phyloP scores from a whole-genome alignment of 2,329 filamentous ascomycete species.

The Ramichloridium luteum region DNA sequence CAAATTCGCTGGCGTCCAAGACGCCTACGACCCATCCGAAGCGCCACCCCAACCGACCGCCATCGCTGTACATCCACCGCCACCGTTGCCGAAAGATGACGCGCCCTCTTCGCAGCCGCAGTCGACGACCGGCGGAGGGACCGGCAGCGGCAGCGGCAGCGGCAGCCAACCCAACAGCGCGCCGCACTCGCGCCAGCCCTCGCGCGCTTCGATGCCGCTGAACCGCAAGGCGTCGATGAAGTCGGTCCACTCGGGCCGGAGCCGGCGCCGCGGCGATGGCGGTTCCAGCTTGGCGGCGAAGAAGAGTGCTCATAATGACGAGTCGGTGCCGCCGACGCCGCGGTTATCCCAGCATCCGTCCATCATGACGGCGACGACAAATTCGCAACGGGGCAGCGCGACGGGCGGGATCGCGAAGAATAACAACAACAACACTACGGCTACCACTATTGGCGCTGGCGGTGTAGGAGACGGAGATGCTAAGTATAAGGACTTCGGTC shows the following conservation, averaged over 20 bases:
- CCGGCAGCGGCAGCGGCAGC: slow-evolving; percentile 4
- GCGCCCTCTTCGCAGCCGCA: slow-evolving; percentile 8
- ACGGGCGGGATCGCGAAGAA: no score
- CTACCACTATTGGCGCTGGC: no score
- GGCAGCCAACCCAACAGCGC: slow-evolving; percentile 5
- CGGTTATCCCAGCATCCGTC: no score
- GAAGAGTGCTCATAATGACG: slow-evolving; percentile 5
- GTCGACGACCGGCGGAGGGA: slow-evolving; percentile 6
- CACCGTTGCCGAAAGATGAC: slow-evolving; percentile 15
- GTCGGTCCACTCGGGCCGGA: slow-evolving; percentile 12
- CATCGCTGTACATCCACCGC: slow-evolving; percentile 13
- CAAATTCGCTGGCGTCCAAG: slow-evolving; percentile 24
- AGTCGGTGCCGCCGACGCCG: no score
- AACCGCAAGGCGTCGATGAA: slow-evolving; percentile 21
- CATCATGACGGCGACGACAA: no score
- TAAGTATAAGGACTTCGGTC: no score
- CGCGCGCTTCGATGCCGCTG: slow-evolving; percentile 23
- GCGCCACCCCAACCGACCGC: slow-evolving; percentile 9
- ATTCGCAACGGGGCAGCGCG: no score
- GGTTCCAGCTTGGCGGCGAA: slow-evolving; percentile 3
- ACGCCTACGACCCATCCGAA: slow-evolving; percentile 15
- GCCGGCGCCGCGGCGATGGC: slow-evolving; percentile 5
- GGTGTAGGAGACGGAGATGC: no score
- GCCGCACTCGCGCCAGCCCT: slow-evolving; percentile 13
- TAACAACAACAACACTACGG: no score